Conservation (phyloP, 371 early-diverging fungal species). For the Mucor lusitanicus region DNA sequence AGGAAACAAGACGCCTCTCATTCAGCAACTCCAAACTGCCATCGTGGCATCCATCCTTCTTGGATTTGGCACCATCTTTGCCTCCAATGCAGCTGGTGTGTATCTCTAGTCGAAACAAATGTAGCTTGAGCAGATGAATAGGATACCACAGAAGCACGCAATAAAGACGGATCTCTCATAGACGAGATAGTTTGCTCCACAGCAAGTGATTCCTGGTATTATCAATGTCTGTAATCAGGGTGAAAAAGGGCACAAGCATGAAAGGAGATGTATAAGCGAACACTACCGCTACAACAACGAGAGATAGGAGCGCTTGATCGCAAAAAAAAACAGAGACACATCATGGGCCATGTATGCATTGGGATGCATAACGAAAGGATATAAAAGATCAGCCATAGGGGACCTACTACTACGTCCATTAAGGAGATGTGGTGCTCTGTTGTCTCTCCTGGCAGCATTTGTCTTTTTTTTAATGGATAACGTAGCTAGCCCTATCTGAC, state of each 20-base stretch:
- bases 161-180: neutral
- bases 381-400: too few species aligned
- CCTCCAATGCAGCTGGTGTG: constrained; percentile 49
- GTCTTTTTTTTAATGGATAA: neutral
- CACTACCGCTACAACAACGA: neutral
- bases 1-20: constrained; percentile 37
- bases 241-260: neutral
- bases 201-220: neutral
- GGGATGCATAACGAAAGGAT: too few species aligned
- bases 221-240: neutral
- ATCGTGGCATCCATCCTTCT: constrained; percentile 42
- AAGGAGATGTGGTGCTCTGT: too few species aligned
- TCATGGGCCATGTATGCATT: neutral
- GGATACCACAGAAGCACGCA: neutral
- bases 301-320: neutral
- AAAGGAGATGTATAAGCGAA: neutral
- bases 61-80: constrained; percentile 50
- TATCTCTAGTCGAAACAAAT: constrained; percentile 33
- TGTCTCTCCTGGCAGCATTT: neutral
- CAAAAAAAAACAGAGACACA: neutral
- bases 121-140: neutral
- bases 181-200: neutral
- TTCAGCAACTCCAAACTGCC: constrained; percentile 41
- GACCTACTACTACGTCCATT: too few species aligned
- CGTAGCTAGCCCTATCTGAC: neutral